phyloP scores from a whole-genome alignment of 306 rosid species.

The Inga laurina region DNA sequence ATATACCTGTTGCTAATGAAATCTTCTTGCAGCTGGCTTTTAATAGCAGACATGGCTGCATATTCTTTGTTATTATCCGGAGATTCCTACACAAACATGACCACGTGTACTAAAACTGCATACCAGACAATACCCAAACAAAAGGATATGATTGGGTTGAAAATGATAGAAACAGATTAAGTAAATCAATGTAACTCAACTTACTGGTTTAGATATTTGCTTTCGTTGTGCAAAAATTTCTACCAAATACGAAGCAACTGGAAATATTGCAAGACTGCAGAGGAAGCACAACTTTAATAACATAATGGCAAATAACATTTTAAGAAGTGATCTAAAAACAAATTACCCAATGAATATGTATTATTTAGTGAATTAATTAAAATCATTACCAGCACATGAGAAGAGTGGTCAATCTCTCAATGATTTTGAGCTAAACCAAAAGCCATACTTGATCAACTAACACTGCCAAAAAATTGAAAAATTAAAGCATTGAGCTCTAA shows the following conservation, averaged over 20 bases:
- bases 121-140: neutral
- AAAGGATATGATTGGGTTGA: neutral
- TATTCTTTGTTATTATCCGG: slow-evolving; percentile 63
- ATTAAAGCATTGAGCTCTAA: neutral
- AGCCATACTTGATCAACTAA: slow-evolving; percentile 78
- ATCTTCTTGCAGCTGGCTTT: slow-evolving; percentile 86
- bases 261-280: slow-evolving; percentile 79
- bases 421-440: slow-evolving; percentile 91
- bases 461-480: slow-evolving; percentile 56
- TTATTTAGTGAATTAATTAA: slow-evolving; percentile 15
- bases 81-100: slow-evolving; percentile 61
- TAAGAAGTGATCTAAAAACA: slow-evolving; percentile 17
- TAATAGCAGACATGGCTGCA: slow-evolving; percentile 84
- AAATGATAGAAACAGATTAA: too few relatives aligned
- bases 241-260: slow-evolving; percentile 67
- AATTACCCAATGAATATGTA: neutral
- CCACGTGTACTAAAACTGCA: slow-evolving; percentile 15
- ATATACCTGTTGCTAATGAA: slow-evolving; percentile 81
- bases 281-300: slow-evolving; percentile 19
- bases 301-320: slow-evolving; percentile 9
- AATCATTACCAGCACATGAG: slow-evolving; percentile 82
- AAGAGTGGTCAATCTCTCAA: slow-evolving; percentile 95
- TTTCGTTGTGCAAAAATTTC: slow-evolving; percentile 67
- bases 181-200: slow-evolving; percentile 22
- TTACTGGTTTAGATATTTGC: slow-evolving; percentile 67